Conservation (phyloP, 1,284 basidiomycete species). For the Porodaedalea pini region DNA sequence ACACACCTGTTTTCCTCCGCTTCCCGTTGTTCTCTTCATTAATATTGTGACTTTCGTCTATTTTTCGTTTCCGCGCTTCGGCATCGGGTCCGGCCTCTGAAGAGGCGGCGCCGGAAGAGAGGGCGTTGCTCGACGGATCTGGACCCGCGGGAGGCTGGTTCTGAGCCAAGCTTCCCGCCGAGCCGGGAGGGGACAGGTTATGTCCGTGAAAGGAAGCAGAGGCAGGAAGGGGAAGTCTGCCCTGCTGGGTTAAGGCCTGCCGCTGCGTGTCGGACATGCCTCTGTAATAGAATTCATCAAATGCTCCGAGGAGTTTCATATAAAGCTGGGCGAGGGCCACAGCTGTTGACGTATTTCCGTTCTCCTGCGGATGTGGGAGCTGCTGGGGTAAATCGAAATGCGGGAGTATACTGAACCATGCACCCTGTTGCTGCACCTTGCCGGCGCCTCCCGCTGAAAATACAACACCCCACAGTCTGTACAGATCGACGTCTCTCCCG, state of each 20-base stretch:
- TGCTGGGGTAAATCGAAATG: conserved; percentile 65
- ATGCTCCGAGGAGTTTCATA: conserved; percentile 55
- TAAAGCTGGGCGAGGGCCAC: conserved; percentile 55
- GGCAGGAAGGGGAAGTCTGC: conserved; percentile 2
- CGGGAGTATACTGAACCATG: conserved; percentile 49
- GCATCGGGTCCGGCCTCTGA: conserved; percentile 43
- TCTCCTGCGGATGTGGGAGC: conserved; percentile 40
- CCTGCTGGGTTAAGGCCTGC: conserved; percentile 37
- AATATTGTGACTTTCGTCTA: conserved; percentile 34
- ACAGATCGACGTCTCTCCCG: conserved; percentile 76
- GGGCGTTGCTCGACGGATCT: conserved; percentile 31
- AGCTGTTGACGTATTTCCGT: conserved; percentile 47
- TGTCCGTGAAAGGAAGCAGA: conserved; percentile 22
- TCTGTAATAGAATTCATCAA: conserved; percentile 65
- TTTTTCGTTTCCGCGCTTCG: conserved; percentile 64
- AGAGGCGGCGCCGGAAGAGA: conserved; percentile 31
- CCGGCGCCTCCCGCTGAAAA: conserved; percentile 52
- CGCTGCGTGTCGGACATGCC: conserved; percentile 56
- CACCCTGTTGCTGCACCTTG: conserved; percentile 42
- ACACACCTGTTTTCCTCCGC: conserved; percentile 64
- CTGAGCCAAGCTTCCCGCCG: conserved; percentile 6
- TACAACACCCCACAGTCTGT: conserved; percentile 63
- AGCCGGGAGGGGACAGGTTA: conserved; percentile 15
- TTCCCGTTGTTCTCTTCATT: conserved; percentile 63
- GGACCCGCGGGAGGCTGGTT: conserved; percentile 24